phyloP scores from a whole-genome alignment of 495 filamentous ascomycete genomes.

The Aspergillus biplanus region DNA sequence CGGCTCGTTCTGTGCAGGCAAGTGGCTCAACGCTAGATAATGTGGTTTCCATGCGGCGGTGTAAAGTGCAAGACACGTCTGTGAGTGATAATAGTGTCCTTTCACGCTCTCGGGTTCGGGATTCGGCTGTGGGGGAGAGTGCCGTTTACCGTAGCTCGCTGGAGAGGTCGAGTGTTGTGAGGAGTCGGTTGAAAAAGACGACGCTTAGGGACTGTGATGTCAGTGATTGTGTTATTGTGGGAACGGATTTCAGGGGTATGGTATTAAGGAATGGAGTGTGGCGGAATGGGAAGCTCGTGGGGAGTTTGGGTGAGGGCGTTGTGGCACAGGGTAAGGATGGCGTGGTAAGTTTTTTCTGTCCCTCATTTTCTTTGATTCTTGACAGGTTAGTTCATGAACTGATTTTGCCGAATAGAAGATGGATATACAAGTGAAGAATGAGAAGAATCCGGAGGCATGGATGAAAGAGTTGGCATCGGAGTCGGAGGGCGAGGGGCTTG shows the following conservation, averaged over 20 bases:
- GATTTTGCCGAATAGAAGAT: constrained; percentile 1
- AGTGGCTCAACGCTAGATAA: constrained; percentile 22
- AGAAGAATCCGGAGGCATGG: constrained; percentile 4
- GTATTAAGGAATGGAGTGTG: constrained; percentile 41
- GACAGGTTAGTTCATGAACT: neutral
- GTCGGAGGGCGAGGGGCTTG: constrained; percentile 7
- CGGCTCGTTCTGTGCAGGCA: constrained; percentile 17
- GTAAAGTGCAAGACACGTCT: constrained; percentile 27
- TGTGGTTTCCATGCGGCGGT: constrained; percentile 24
- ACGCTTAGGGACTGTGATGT: constrained; percentile 37
- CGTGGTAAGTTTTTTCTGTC: constrained; percentile 14
- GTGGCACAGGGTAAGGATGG: constrained; percentile 19
- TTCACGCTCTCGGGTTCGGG: constrained; percentile 18
- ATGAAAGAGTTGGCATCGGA: constrained; percentile 16
- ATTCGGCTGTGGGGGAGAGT: constrained; percentile 30
- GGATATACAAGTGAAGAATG: constrained; percentile 2
- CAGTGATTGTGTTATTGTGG: constrained; percentile 32
- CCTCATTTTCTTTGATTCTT: neutral
- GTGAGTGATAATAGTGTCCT: constrained; percentile 23
- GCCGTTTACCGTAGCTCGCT: constrained; percentile 21
- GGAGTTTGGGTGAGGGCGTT: constrained; percentile 28
- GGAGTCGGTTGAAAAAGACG: constrained; percentile 25
- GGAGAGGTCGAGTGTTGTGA: constrained; percentile 11
- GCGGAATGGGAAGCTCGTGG: constrained; percentile 38
- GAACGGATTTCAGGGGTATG: constrained; percentile 36